These are phyloP conservation scores for Gossypium aridum DNA, from an alignment of 441 rosid genomes.

Conservation along the genomic window DNA sequence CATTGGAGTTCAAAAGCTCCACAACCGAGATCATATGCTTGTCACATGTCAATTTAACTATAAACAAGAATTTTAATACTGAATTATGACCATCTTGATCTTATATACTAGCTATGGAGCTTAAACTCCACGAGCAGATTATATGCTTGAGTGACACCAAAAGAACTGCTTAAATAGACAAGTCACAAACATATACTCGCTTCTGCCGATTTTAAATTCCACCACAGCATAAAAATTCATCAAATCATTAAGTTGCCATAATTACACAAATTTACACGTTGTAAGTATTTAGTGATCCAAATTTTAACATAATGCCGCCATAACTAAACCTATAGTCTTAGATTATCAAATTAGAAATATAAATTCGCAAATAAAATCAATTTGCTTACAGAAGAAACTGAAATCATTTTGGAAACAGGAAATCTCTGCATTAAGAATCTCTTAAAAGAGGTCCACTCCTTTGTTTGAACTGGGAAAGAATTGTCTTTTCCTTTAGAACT, in stretches of 20 bases:
- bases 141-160: not conserved
- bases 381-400: constrained; percentile 59
- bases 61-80: not conserved
- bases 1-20: not conserved
- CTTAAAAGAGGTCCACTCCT: constrained; percentile 78
- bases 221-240: not conserved
- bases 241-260: not conserved
- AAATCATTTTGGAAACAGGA: constrained; percentile 70
- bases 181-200: not conserved
- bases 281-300: not conserved
- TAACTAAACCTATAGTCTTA: not conserved
- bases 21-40: not conserved
- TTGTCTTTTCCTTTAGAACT: constrained; percentile 22
- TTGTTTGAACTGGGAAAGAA: constrained; percentile 29
- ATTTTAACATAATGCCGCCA: not conserved
- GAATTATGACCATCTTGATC: not conserved
- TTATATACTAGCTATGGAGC: not conserved
- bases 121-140: not conserved
- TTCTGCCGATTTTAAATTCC: not conserved
- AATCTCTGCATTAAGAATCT: constrained; percentile 81
- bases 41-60: not conserved
- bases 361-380: not conserved
- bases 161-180: not conserved
- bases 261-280: not conserved
- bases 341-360: not conserved